These are phyloP conservation scores for Ogataea allantospora DNA, from an alignment of 805 yeast species.

Conservation along the genomic window DNA sequence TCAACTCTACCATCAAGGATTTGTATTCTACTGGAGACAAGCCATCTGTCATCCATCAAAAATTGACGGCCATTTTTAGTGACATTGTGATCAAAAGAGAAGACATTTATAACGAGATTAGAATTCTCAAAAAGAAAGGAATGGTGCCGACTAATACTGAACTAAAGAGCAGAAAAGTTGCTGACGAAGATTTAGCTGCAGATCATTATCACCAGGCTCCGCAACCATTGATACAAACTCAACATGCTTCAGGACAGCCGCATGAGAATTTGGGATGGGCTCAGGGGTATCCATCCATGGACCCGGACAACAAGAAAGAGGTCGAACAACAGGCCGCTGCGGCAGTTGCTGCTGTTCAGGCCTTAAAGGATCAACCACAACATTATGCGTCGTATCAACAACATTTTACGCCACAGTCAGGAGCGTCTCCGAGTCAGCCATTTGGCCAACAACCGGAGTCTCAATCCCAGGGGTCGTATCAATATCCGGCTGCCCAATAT, in stretches of 20 bases:
- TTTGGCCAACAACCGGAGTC: conserved; percentile 10
- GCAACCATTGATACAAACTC: conserved; percentile 15
- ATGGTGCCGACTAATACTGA: conserved; percentile 31
- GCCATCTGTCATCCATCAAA: conserved; percentile 52
- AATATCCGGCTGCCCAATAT: conserved; percentile 12
- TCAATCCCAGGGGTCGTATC: conserved; percentile 12
- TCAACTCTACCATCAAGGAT: conserved; percentile 49
- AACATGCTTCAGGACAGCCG: conserved; percentile 9
- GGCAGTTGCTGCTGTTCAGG: conserved; percentile 29
- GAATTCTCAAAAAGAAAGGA: conserved; percentile 52
- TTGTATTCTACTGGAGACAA: conserved; percentile 54
- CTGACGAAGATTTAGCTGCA: conserved; percentile 22
- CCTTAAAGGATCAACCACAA: conserved; percentile 22
- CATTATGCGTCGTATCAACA: conserved; percentile 10
- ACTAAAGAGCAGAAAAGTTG: conserved; percentile 27
- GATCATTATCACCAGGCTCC: conserved; percentile 16
- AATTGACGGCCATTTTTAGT: conserved; percentile 49
- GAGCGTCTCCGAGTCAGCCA: conserved; percentile 13
- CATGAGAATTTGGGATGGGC: conserved; percentile 26
- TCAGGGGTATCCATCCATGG: conserved; percentile 20
- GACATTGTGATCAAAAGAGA: conserved; percentile 55
- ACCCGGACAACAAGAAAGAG: conserved; percentile 23
- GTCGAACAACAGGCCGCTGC: conserved; percentile 27
- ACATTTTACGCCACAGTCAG: conserved; percentile 13
- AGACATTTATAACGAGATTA: conserved; percentile 56